Conservation (phyloP, 192 early-diverging fungal genomes). For the Backusella australiensis region DNA sequence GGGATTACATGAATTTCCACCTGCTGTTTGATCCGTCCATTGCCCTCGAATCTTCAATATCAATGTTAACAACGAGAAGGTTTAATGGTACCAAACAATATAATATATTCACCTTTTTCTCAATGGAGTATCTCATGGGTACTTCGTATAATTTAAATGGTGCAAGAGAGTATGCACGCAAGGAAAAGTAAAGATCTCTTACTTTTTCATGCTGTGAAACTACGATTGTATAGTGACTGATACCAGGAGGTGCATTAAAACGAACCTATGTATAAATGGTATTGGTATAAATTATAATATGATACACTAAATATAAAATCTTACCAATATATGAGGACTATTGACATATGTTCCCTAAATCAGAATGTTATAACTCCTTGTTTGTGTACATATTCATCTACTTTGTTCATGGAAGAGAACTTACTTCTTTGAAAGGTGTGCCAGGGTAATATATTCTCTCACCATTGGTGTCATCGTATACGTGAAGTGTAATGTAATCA, state of each 20-base stretch:
- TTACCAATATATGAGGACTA: slow-evolving; percentile 75
- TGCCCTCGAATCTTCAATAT: slow-evolving; percentile 45
- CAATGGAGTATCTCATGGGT: slow-evolving; percentile 53
- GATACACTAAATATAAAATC: slow-evolving; percentile 14
- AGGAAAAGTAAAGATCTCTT: slow-evolving; percentile 69
- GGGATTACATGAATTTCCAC: slow-evolving; percentile 69
- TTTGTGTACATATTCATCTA: background rate
- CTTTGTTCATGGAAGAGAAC: slow-evolving; percentile 23
- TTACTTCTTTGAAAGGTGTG: slow-evolving; percentile 43
- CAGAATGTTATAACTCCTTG: slow-evolving; percentile 6
- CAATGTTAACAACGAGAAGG: background rate
- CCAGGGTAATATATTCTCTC: slow-evolving; percentile 67
- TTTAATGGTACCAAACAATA: background rate
- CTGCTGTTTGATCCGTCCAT: slow-evolving; percentile 77
- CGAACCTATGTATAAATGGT: slow-evolving; percentile 42
- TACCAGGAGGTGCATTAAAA: slow-evolving; percentile 58
- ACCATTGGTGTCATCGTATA: slow-evolving; percentile 71
- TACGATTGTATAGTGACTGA: slow-evolving; percentile 70
- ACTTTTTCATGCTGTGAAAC: slow-evolving; percentile 77
- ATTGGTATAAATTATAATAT: background rate
- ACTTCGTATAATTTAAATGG: slow-evolving; percentile 64
- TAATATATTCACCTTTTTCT: slow-evolving; percentile 45
- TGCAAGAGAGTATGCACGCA: slow-evolving; percentile 66
- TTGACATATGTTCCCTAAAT: slow-evolving; percentile 84
- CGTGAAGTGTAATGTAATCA: slow-evolving; percentile 86